A percentile compares a stretch with the other conserved stretches of the same genome.
Evolutionary conservation across 305 asterid genomes (phyloP).

Genomic region (Solanum aculeatissimum): DNA sequence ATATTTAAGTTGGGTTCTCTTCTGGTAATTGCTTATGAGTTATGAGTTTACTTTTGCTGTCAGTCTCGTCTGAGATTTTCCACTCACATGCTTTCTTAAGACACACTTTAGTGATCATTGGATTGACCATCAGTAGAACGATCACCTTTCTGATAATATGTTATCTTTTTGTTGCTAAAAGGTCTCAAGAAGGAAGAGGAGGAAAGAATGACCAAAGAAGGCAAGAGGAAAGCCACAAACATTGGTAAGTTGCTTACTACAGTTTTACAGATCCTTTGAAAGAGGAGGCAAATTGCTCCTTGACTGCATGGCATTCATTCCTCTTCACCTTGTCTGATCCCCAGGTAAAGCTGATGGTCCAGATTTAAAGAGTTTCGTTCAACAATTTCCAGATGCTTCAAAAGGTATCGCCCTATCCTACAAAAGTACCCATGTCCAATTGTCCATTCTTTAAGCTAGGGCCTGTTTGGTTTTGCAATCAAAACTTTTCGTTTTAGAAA

Average conservation of each 20-base stretch:
- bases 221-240: constrained; percentile 26
- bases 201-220: constrained; percentile 54
- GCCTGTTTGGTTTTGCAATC: background rate
- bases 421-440: background rate
- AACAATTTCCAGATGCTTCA: constrained; percentile 57
- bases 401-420: constrained; percentile 40
- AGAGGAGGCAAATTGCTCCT: background rate
- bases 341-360: constrained; percentile 69
- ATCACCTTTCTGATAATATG: background rate
- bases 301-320: background rate
- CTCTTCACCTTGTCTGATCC: background rate
- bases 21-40: background rate
- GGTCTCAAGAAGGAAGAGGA: constrained; percentile 92
- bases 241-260: constrained; percentile 32
- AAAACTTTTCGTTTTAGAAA: background rate
- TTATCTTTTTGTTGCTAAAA: constrained; percentile 14
- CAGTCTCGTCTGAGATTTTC: background rate
- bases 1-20: background rate
- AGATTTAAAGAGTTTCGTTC: constrained; percentile 58
- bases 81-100: background rate
- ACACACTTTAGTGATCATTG: background rate
- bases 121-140: background rate
- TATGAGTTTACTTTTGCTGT: background rate
- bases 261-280: background rate
- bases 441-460: background rate